These are phyloP conservation scores for Candida ortonii DNA, from an alignment of 805 yeast species.

Conservation along the genomic window DNA sequence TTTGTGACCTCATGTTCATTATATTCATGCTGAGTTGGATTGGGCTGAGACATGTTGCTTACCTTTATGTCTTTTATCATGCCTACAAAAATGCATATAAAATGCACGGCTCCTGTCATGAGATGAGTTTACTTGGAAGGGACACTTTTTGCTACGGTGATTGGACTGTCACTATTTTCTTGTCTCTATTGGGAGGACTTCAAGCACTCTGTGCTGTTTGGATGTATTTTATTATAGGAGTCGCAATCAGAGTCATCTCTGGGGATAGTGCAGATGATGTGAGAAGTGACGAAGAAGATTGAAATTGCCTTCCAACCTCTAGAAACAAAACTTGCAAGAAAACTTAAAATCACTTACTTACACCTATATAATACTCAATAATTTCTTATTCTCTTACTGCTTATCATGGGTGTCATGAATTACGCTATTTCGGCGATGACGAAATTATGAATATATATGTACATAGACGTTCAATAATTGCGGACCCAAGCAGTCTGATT, in stretches of 20 bases:
- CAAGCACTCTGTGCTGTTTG: constrained; percentile 67
- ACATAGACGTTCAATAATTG: no score
- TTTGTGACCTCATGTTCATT: constrained; percentile 70
- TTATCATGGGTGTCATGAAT: no score
- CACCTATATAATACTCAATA: no score
- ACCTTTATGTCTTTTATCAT: constrained; percentile 63
- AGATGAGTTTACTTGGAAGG: constrained; percentile 8
- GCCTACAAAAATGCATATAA: constrained; percentile 45
- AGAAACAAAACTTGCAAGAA: no score
- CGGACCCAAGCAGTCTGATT: no score
- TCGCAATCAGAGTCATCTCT: constrained; percentile 62
- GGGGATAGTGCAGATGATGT: constrained; percentile 84
- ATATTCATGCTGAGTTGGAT: constrained; percentile 71
- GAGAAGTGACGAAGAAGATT: constrained; percentile 77
- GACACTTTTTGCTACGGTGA: constrained; percentile 51
- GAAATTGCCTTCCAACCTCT: no score
- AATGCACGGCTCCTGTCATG: constrained; percentile 46
- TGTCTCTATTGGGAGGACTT: constrained; percentile 56
- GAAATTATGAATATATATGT: constrained; percentile 27
- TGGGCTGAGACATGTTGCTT: constrained; percentile 66
- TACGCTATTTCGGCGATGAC: no score
- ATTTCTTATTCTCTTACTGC: no score
- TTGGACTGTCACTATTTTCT: constrained; percentile 43
- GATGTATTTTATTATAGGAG: constrained; percentile 71
- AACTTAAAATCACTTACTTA: background rate